Base-by-base conservation (phyloP, 192 early-diverging fungal genomes). In the Rhizophagus sp. region DNA sequence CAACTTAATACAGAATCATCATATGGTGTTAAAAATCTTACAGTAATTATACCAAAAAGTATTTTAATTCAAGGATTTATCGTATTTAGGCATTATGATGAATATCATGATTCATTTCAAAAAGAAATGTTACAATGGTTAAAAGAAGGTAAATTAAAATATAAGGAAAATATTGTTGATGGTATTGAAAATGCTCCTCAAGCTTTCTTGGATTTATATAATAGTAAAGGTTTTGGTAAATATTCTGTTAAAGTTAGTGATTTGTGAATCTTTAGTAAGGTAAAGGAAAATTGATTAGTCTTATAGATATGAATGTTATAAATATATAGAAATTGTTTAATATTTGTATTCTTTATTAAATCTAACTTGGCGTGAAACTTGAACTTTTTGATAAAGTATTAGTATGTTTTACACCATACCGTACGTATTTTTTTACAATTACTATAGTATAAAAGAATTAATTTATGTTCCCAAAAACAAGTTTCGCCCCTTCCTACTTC, bases 191-290 rank as follows among this genome's bases (percentile, higher is more conserved):
- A 61, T 63, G 78, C 84, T 3, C 89, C 87, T 41, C 80, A 88
- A 17, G 93, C 91, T 44, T 86, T 92, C 27, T 78, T 90, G 44
- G 89, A 88, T 65, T 80, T 94, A 75, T 85, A 92, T 62, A 74
- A 87, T 3, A 92, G 92, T 73, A 89, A 85, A 39, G 92, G 92
- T 83, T 92, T 92, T 86, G 93, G 93, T 72, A 94, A 92, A 85
- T 78, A 86, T 36, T 84, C 89, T 47, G 88, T 93, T 72, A 87
- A 89, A 83, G 81, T 87, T 82, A 84, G 81, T 79, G 80, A 84
- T 47, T 47, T 47, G 44, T 47, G 15, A 11, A 50, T 50, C 1
- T 50, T 41, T 41, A 41, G 30, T 30, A 30, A 41, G 0, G 7
- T 0, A 34, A 34, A 3, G 27, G 27, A 30, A 30, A 30, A 30